A percentile compares a stretch with the other conserved stretches of the same genome.
Conservation (phyloP, 2,329 filamentous ascomycete species). For the Simplicillium sp. region DNA sequence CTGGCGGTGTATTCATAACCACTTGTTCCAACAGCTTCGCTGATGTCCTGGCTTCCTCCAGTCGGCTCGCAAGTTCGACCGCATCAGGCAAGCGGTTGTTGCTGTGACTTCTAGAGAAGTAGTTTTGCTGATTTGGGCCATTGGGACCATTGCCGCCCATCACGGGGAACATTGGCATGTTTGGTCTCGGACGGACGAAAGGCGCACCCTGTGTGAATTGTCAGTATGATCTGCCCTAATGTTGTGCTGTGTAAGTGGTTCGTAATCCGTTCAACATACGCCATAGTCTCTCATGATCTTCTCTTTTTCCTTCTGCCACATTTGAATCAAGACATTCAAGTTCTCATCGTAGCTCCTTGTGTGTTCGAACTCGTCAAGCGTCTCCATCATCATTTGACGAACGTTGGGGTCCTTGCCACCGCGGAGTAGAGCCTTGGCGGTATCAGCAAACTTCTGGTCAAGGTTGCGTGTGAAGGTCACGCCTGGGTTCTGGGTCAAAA, state of each 20-base stretch:
- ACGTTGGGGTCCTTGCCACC: constrained; percentile 65
- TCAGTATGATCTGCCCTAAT: not conserved
- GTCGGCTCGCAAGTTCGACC: constrained; percentile 67
- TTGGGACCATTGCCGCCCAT: constrained; percentile 1
- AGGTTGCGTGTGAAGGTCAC: constrained; percentile 83
- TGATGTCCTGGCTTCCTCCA: constrained; percentile 85
- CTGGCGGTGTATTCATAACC: constrained; percentile 70
- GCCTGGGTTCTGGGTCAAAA: constrained; percentile 86
- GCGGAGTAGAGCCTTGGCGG: constrained; percentile 65
- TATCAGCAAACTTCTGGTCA: constrained; percentile 73
- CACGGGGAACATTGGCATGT: constrained; percentile 4
- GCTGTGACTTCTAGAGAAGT: constrained; percentile 43
- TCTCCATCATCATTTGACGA: constrained; percentile 80
- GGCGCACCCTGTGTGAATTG: constrained; percentile 1
- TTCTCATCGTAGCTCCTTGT: constrained; percentile 68
- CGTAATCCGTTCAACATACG: constrained; percentile 23
- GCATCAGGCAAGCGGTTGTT: constrained; percentile 52
- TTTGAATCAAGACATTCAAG: constrained; percentile 58
- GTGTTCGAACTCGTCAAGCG: constrained; percentile 66
- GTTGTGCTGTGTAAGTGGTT: not conserved
- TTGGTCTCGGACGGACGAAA: not conserved
- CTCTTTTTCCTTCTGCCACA: constrained; percentile 86
- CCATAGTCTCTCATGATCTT: constrained; percentile 44
- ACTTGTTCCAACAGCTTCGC: constrained; percentile 89
- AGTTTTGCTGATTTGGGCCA: constrained; percentile 40